Conservation (phyloP, 805 yeast species). For the Saccharomyces mikatae region DNA sequence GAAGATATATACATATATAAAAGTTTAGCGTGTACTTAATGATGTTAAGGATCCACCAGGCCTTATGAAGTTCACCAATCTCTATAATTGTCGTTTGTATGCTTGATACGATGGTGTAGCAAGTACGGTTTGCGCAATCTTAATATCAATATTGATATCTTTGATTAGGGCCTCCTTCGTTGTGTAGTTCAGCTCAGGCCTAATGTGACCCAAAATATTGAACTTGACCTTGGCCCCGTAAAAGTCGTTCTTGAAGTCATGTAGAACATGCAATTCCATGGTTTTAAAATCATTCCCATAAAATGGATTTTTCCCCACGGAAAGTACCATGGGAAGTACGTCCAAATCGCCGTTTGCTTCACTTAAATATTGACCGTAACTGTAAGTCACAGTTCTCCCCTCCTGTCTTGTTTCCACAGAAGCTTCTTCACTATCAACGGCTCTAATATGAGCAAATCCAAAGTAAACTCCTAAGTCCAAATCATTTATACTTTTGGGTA, state of each 20-base stretch:
- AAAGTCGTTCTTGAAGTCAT: slow-evolving; percentile 56
- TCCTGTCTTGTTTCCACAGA: slow-evolving; percentile 30
- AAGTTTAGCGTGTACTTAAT: background rate
- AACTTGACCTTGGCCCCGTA: slow-evolving; percentile 75
- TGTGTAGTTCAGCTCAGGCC: slow-evolving; percentile 85
- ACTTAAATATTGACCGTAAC: slow-evolving; percentile 48
- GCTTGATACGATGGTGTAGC: slow-evolving; percentile 4
- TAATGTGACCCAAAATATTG: slow-evolving; percentile 73
- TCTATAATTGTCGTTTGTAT: slow-evolving; percentile 1
- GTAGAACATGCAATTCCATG: slow-evolving; percentile 81
- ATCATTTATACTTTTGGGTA: slow-evolving; percentile 34
- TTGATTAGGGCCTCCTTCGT: slow-evolving; percentile 75
- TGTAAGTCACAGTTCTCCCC: slow-evolving; percentile 43
- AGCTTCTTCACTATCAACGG: slow-evolving; percentile 10
- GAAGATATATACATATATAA: background rate
- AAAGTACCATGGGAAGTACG: slow-evolving; percentile 81
- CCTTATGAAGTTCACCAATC: background rate
- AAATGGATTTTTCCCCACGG: slow-evolving; percentile 93
- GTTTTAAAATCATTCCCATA: slow-evolving; percentile 72
- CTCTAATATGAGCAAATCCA: slow-evolving; percentile 53
- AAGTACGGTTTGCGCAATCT: slow-evolving; percentile 40
- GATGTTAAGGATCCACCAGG: background rate
- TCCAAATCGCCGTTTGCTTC: slow-evolving; percentile 33
- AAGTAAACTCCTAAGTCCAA: slow-evolving; percentile 79
- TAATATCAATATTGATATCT: slow-evolving; percentile 76